Base-by-base conservation (phyloP, 108 stramenopile genomes). In the Hondaea fermentalgiana region DNA sequence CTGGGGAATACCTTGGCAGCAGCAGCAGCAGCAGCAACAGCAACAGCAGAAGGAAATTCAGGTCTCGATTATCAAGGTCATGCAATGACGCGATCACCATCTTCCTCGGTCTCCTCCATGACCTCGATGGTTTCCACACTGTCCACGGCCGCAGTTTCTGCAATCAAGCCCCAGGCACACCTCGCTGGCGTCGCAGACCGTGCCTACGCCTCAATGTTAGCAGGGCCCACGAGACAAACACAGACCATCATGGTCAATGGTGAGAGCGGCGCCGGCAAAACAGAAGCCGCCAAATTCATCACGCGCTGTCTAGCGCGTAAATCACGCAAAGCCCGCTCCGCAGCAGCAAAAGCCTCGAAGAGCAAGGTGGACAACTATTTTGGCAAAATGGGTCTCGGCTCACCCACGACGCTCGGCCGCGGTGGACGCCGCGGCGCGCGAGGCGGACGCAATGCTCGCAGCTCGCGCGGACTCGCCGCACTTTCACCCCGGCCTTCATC, bases 261-360 rank as follows among this genome's bases (percentile, higher is more conserved):
- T 57, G 98, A 98, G 92, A 94, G 93, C 35, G 98, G 98, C n/a
- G 96, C 98, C 10, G 98, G 98, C 43, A 98, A 98, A 90, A 98
- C 98, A 10, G 98, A 98, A 89, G 95, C 98, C 21, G 96, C 96
- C 88, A 98, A 98, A 92, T 95, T 96, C 92, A 96, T 97, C 90
- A 96, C 97, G 96, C 91, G 96, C 47, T 98, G 96, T 90, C 91
- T 98, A 44, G 96, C 97, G 60, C 96, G 57, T 0, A 43, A 91
- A 4, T 60, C 59, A 0, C 25, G 87, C 4, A 44, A 35, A 3
- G 76, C 76, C 16, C 45, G 76, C 49, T 6, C 45, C n/a, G 51
- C 8, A 2, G 45, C 76, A 6, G 45, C 45, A 16, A 23, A 23
- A 47, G 51, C 49, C 49, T 47, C 76, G 25, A 83, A 83, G 4